Evolutionary conservation across 805 yeast genomes (phyloP), one percentile per base, ranked within the genome.

Genomic region (Ogataea neopini): DNA sequence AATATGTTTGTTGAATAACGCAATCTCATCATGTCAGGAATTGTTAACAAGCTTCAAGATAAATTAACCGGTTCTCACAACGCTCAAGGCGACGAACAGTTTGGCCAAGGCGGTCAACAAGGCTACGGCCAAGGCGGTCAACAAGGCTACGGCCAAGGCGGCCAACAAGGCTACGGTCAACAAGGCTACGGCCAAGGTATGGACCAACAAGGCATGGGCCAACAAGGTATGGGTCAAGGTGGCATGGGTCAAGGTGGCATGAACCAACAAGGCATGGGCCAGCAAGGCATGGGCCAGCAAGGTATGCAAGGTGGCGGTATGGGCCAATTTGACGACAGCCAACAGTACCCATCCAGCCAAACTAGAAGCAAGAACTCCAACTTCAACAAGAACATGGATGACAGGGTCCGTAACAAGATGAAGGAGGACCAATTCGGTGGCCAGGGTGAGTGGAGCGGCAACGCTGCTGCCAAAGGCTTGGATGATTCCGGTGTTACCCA

Each of bases 371-470:
- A 37, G 20, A 23, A 11, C 19, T 15, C 40, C 6, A 40, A 44
- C 1, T 47, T 42, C 26, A 47, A 50, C 20, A 40, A 49, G 29
- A 28, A 37, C 13, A 49, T 52, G 56, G 41, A 49, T 28, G 39
- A 39, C n/a, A 30, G 40, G n/a, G 56, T 49, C 29, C 28, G 56
- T 17, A 35, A 25, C 19, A 44, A 49, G 44, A 52, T 52, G 56
- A 45, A 43, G 10, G 52, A 44, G n/a, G 52, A 47, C n/a, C 44
- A 49, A 36, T 20, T 40, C 25, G 22, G n/a, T n/a, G n/a, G 43
- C 6, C 30, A 19, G 7, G 45, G 37, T 17, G 32, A 40, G 8
- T 47, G 49, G 45, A 39, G 46, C 22, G 52, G 50, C 4, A 51
- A 51, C 43, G 33, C 33, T 7, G 25, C 39, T 15, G 56, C 51